phyloP scores from a whole-genome alignment of 2,329 filamentous ascomycete genomes.

The Fusarium coffeatum region DNA sequence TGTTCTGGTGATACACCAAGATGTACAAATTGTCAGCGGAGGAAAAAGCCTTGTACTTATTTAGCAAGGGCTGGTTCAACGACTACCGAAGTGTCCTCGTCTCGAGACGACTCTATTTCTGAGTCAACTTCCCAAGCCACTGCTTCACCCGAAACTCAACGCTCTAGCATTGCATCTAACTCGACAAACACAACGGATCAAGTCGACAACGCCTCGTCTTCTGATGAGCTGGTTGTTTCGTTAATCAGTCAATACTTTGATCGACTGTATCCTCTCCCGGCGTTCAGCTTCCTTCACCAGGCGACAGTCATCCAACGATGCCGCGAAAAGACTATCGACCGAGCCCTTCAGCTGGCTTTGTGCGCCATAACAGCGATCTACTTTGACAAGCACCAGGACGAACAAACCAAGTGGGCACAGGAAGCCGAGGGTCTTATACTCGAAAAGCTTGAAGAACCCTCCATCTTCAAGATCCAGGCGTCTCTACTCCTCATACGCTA shows the following conservation, averaged over 20 bases:
- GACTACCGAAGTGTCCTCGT: slow-evolving; percentile 10
- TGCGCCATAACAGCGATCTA: slow-evolving; percentile 44
- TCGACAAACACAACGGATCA: slow-evolving; percentile 20
- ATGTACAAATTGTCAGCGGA: slow-evolving; percentile 43
- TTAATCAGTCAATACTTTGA: slow-evolving; percentile 43
- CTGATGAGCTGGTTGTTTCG: slow-evolving; percentile 35
- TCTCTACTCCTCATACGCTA: slow-evolving; percentile 45
- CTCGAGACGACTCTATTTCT: slow-evolving; percentile 22
- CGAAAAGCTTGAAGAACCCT: slow-evolving; percentile 42
- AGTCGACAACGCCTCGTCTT: not conserved
- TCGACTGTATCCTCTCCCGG: slow-evolving; percentile 40
- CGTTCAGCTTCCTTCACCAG: slow-evolving; percentile 44
- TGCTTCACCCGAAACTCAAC: slow-evolving; percentile 24
- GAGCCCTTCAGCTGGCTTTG: slow-evolving; percentile 40
- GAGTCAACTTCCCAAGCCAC: slow-evolving; percentile 8
- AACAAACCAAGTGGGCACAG: slow-evolving; percentile 39
- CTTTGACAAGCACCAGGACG: slow-evolving; percentile 29
- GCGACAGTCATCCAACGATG: slow-evolving; percentile 45
- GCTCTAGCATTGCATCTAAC: slow-evolving; percentile 22
- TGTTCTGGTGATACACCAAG: slow-evolving; percentile 44
- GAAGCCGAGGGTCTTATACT: slow-evolving; percentile 44
- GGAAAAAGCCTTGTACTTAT: slow-evolving; percentile 44
- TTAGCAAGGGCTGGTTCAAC: slow-evolving; percentile 26
- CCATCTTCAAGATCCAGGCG: slow-evolving; percentile 46
- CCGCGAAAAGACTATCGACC: slow-evolving; percentile 43